These are phyloP conservation scores for Fraxinus xanthoxyloides DNA, from an alignment of 305 asterid genomes.

Conservation along the genomic window DNA sequence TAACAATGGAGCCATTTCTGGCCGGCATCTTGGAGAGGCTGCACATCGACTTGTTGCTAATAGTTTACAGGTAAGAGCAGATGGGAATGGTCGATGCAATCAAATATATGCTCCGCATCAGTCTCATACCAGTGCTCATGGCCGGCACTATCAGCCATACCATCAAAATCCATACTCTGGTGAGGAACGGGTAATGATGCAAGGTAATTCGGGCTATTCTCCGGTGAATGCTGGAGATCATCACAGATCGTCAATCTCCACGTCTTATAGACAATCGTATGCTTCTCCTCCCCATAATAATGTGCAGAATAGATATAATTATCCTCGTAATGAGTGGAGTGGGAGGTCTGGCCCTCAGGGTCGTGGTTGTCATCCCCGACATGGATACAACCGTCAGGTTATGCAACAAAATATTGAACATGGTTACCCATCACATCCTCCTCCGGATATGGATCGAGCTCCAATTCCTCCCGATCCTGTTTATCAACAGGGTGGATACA, in stretches of 20 bases:
- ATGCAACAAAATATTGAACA: slow-evolving; percentile 33
- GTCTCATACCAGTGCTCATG: slow-evolving; percentile 33
- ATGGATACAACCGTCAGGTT: slow-evolving; percentile 39
- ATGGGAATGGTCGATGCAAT: slow-evolving; percentile 33
- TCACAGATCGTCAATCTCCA: slow-evolving; percentile 39
- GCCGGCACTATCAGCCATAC: slow-evolving; percentile 29
- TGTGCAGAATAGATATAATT: slow-evolving; percentile 34
- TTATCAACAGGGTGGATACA: slow-evolving; percentile 41
- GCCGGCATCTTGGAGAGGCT: slow-evolving; percentile 82
- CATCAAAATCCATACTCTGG: slow-evolving; percentile 37
- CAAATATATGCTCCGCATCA: slow-evolving; percentile 39
- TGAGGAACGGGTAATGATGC: slow-evolving; percentile 30
- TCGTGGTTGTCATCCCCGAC: slow-evolving; percentile 31
- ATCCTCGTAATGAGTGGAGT: slow-evolving; percentile 28
- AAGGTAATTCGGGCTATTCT: slow-evolving; percentile 38
- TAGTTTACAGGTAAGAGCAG: slow-evolving; percentile 51
- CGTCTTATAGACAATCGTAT: slow-evolving; percentile 40
- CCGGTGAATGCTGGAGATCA: slow-evolving; percentile 25
- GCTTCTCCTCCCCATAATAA: slow-evolving; percentile 33
- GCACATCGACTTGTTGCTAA: slow-evolving; percentile 82
- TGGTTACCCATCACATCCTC: slow-evolving; percentile 39
- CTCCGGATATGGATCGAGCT: slow-evolving; percentile 31
- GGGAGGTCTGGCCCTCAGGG: slow-evolving; percentile 24
- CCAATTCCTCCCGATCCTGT: slow-evolving; percentile 38
- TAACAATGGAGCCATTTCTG: slow-evolving; percentile 56